Evolutionary conservation across 2,329 filamentous ascomycete species (phyloP).

Genomic region (Trichothecium sympodiale): DNA sequence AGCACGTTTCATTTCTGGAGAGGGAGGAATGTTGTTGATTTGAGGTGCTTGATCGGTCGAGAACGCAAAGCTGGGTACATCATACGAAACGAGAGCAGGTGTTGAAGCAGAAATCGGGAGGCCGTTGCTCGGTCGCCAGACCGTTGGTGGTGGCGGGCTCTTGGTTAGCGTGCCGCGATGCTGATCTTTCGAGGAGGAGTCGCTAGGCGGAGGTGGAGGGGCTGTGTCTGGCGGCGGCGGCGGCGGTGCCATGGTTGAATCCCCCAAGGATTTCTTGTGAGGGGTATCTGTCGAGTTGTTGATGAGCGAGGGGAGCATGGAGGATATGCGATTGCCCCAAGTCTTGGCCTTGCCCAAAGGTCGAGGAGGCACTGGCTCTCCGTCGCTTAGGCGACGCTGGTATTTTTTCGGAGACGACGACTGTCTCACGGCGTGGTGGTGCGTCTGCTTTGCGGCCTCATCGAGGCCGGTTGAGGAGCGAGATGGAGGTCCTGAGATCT

Average conservation of each 20-base stretch:
- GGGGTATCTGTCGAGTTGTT: conserved; percentile 6
- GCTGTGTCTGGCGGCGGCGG: conserved; percentile 11
- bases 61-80: conserved; percentile 11
- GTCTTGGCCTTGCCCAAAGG: conserved; percentile 18
- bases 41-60: conserved; percentile 9
- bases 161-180: conserved; percentile 1
- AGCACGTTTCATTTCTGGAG: conserved; percentile 14
- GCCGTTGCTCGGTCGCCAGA: not conserved
- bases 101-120: not conserved
- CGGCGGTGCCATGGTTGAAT: not conserved
- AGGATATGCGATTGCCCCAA: conserved; percentile 24
- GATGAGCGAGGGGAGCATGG: conserved; percentile 26
- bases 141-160: not conserved
- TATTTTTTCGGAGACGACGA: not conserved
- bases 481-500: not conserved
- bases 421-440: not conserved
- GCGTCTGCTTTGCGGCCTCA: not conserved
- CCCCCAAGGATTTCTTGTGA: conserved; percentile 13
- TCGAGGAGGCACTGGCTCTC: conserved; percentile 11
- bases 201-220: conserved; percentile 9
- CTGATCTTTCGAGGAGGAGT: conserved; percentile 5
- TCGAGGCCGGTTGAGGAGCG: not conserved
- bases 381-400: conserved; percentile 3
- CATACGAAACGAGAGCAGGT: not conserved
- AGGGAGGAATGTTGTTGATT: conserved; percentile 18